A percentile compares a stretch with the other conserved stretches of the same genome.
phyloP scores from a whole-genome alignment of 2,329 filamentous ascomycete species.

The Monosporascus ibericus region DNA sequence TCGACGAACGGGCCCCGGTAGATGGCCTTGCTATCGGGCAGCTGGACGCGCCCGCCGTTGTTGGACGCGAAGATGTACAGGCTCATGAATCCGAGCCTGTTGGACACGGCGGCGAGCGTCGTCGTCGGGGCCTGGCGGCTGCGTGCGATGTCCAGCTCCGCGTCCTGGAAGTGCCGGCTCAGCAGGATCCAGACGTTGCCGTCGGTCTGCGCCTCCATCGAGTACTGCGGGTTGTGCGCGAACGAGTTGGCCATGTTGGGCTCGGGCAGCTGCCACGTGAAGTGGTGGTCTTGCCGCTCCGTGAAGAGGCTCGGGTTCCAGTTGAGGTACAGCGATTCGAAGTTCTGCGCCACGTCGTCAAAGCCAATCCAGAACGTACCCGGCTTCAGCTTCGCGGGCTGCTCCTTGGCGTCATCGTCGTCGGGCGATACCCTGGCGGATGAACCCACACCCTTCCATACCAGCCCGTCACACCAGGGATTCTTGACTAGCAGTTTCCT shows the following conservation, averaged over 20 bases:
- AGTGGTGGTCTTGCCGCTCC: conserved; percentile 82
- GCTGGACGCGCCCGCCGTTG: conserved; percentile 63
- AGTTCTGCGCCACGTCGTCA: conserved; percentile 82
- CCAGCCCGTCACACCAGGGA: conserved; percentile 81
- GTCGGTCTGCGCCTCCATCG: conserved; percentile 51
- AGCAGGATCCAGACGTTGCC: conserved; percentile 78
- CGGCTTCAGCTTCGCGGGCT: conserved; percentile 37
- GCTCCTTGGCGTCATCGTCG: conserved; percentile 10
- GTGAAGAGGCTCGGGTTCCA: conserved; percentile 88
- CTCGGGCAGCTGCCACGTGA: conserved; percentile 64
- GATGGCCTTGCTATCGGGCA: conserved; percentile 60
- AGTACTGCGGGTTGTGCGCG: conserved; percentile 65
- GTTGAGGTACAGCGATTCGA: conserved; percentile 93
- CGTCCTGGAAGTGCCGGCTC: conserved; percentile 76
- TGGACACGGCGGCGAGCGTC: conserved; percentile 36
- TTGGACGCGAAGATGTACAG: conserved; percentile 71
- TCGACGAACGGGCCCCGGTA: conserved; percentile 85
- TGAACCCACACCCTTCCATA: conserved; percentile 56
- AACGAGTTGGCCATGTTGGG: conserved; percentile 47
- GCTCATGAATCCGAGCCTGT: conserved; percentile 74
- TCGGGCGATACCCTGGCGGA: conserved; percentile 15
- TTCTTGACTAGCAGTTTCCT: conserved; percentile 84
- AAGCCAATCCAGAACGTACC: conserved; percentile 94
- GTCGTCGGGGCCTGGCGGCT: conserved; percentile 17
- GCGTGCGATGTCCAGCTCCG: conserved; percentile 52